Conservation (phyloP, 495 filamentous ascomycete genomes). For the Chaetomidium leptoderma region DNA sequence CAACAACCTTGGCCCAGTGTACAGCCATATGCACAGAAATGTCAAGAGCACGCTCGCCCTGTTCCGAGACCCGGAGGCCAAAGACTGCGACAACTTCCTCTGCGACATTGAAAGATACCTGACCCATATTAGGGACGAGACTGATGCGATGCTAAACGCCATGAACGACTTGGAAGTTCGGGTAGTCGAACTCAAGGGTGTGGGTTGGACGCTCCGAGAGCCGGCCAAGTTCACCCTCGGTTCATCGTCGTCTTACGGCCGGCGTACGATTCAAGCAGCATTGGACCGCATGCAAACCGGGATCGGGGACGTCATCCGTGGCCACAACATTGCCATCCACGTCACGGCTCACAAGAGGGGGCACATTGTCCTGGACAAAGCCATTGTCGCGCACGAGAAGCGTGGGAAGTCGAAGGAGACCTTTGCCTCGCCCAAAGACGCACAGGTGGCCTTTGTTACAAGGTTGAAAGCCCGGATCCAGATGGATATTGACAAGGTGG, state of each 20-base stretch:
- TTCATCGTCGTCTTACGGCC: slow-evolving; percentile 31
- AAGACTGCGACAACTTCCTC: slow-evolving; percentile 38
- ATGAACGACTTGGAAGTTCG: slow-evolving; percentile 43
- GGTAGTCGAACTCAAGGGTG: slow-evolving; percentile 40
- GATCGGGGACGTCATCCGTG: slow-evolving; percentile 43
- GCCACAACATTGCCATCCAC: slow-evolving; percentile 39
- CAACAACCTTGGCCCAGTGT: slow-evolving; percentile 43
- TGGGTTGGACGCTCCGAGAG: slow-evolving; percentile 37
- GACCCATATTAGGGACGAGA: slow-evolving; percentile 24
- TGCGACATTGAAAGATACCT: slow-evolving; percentile 30
- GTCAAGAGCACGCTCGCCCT: slow-evolving; percentile 38
- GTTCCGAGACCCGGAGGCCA: slow-evolving; percentile 34
- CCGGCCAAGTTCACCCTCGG: slow-evolving; percentile 36
- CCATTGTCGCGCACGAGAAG: slow-evolving; percentile 39
- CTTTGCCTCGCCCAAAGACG: slow-evolving; percentile 24
- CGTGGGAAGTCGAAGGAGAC: slow-evolving; percentile 19
- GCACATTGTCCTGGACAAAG: slow-evolving; percentile 45
- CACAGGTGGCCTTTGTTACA: slow-evolving; percentile 24
- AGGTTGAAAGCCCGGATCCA: slow-evolving; percentile 39
- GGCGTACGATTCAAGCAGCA: slow-evolving; percentile 39
- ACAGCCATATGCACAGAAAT: slow-evolving; percentile 32
- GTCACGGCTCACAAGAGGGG: slow-evolving; percentile 45
- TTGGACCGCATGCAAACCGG: slow-evolving; percentile 45
- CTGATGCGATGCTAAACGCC: slow-evolving; percentile 33
- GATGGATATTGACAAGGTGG: slow-evolving; percentile 42